phyloP scores from a whole-genome alignment of 805 yeast species.

The Yamadazyma tumulicola region DNA sequence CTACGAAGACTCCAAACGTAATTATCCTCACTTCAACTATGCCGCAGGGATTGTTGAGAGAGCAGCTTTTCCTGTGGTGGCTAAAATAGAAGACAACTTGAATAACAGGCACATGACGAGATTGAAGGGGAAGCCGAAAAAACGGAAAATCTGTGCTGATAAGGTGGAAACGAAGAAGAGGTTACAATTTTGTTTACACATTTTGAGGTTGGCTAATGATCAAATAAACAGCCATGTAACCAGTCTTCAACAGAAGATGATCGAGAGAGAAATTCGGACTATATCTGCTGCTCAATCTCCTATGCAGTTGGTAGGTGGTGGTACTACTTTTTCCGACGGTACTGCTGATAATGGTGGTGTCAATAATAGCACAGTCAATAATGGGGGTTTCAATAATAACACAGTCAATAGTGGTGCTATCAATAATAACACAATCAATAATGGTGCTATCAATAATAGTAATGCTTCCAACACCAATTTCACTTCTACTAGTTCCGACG shows the following conservation, averaged over 20 bases:
- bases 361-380: conserved; percentile 5
- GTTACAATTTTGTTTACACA: conserved; percentile 72
- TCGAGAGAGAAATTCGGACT: conserved; percentile 40
- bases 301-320: neutral
- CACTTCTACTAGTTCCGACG: neutral
- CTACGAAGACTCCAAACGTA: conserved; percentile 44
- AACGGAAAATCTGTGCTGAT: conserved; percentile 12
- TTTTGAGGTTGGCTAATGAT: conserved; percentile 76
- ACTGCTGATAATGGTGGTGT: neutral
- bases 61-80: conserved; percentile 53
- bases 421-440: neutral
- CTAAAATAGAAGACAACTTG: conserved; percentile 43
- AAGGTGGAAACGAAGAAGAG: conserved; percentile 64
- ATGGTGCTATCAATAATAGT: neutral
- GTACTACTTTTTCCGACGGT: neutral
- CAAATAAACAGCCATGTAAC: conserved; percentile 67
- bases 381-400: conserved; percentile 1
- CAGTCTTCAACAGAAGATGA: conserved; percentile 51
- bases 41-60: conserved; percentile 60
- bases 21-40: conserved; percentile 49
- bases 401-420: neutral
- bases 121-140: conserved; percentile 11
- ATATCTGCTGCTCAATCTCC: conserved; percentile 3
- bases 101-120: conserved; percentile 33
- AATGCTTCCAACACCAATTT: neutral